Evolutionary conservation across 75 land plant genomes (phyloP).

Genomic region (Picea glauca): DNA sequence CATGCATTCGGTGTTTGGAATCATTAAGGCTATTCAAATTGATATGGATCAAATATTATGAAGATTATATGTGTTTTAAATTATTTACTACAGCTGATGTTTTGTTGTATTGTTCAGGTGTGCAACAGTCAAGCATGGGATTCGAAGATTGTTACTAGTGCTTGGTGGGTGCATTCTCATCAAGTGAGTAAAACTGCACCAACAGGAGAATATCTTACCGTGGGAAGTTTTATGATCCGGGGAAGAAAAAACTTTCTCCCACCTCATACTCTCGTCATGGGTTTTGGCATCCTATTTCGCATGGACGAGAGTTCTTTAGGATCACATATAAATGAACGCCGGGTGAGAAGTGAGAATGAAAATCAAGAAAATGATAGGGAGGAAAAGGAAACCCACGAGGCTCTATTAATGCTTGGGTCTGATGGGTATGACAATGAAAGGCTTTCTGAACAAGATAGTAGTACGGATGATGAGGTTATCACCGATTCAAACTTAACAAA

Average conservation of each 20-base stretch:
- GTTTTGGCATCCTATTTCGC: slow-evolving; percentile 94
- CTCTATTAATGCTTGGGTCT: neutral
- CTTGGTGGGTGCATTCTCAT: slow-evolving; percentile 99
- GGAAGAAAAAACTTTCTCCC: slow-evolving; percentile 96
- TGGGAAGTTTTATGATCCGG: slow-evolving; percentile 97
- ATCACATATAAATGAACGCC: slow-evolving; percentile 90
- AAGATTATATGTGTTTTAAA: neutral
- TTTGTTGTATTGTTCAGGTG: slow-evolving; percentile 45
- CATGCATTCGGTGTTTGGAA: neutral
- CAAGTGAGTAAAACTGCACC: slow-evolving; percentile 99
- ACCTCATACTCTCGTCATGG: slow-evolving; percentile 96
- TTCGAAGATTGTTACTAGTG: slow-evolving; percentile 97
- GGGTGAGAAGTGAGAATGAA: slow-evolving; percentile 81
- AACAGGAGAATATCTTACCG: slow-evolving; percentile 99
- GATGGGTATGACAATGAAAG: slow-evolving; percentile 8
- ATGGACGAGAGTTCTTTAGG: slow-evolving; percentile 93
- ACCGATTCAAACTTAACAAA: slow-evolving; percentile 36
- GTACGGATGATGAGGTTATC: slow-evolving; percentile 11
- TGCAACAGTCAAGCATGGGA: slow-evolving; percentile 99
- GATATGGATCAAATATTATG: neutral
- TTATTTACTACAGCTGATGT: neutral
- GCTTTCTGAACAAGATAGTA: slow-evolving; percentile 8
- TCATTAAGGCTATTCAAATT: neutral
- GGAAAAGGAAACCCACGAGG: slow-evolving; percentile 13
- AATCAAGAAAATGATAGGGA: slow-evolving; percentile 23